phyloP scores from a whole-genome alignment of 2,329 filamentous ascomycete species.

The Fusarium pseudocircinatum region DNA sequence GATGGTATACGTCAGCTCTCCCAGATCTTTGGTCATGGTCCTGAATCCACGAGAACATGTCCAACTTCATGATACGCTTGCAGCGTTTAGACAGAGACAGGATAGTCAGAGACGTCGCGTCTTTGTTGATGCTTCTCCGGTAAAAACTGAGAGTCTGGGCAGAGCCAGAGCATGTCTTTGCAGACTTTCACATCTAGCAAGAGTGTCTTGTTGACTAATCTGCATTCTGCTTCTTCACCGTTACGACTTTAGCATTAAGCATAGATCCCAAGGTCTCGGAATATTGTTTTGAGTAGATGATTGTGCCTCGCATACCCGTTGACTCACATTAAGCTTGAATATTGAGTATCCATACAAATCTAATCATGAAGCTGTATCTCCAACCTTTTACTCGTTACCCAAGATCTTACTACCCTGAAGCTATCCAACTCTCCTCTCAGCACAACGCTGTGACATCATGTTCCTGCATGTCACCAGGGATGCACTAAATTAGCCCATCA shows the following conservation, averaged over 20 bases:
- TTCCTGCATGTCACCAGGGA: not conserved
- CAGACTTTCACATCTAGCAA: accelerated
- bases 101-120: not conserved
- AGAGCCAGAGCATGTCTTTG: accelerated
- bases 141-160: accelerated
- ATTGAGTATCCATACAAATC: not conserved
- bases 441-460: not conserved
- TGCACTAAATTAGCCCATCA: not conserved
- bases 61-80: not conserved
- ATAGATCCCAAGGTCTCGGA: not conserved
- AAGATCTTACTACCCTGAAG: not conserved
- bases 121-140: not conserved
- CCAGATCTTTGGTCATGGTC: accelerated
- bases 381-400: not conserved
- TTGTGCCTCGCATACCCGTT: not conserved
- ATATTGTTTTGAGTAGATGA: not conserved
- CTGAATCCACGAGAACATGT: not conserved
- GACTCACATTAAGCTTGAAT: not conserved
- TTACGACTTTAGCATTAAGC: not conserved
- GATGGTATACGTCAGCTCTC: not conserved
- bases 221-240: accelerated
- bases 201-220: not conserved
- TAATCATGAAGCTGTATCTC: not conserved
- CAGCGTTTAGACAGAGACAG: no score
- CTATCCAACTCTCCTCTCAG: not conserved